Base-by-base conservation (phyloP, 352 stramenopile genomes). In the Globisporangium parvum region DNA sequence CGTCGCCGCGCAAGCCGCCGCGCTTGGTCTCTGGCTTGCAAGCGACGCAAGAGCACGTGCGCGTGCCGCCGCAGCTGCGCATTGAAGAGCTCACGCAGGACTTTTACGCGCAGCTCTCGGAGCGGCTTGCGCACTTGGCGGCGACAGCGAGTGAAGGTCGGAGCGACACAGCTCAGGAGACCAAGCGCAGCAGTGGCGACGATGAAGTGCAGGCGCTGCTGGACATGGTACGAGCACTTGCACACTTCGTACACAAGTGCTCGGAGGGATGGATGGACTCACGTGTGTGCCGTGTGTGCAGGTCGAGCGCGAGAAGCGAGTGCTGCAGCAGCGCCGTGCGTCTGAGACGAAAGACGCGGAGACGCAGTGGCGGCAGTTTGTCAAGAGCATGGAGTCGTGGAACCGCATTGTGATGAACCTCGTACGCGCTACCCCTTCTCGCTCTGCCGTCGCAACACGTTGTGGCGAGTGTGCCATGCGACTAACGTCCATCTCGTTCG, bases 341-440 rank as follows among this genome's bases (percentile, higher is more conserved):
- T 15, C 17, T 33, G 54, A 50, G 11, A 39, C 59, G 5, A 65
- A 48, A 11, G 79, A 85, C 37, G 65, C 71, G 10, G 81, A 91
- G 66, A 70, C 51, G 11, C 71, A 87, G 51, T 93, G 84, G 84
- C 79, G 79, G 11, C 71, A 86, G 48, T 68, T 93, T 6, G 79
- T 93, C 23, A 88, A 88, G 71, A 87, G 76, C 66, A 93, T 93
- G 81, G 84, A 93, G 63, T 57, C 76, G 17, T 93, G 84, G 84
- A 91, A 89, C 63, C 80, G 83, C 63, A 91, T 93, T 55, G 66
- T 93, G 44, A 80, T 87, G 66, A 91, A 87, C 53, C 60, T 93
- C 64, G 83, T 90, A 62, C 46, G 58, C 59, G 18, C 14, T 18
- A 12, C 37, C 28, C 11, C n/a, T 46, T 4, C 0, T 46, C 8